phyloP scores from a whole-genome alignment of 768 basidiomycete species.

The Agaricus subrufescens region DNA sequence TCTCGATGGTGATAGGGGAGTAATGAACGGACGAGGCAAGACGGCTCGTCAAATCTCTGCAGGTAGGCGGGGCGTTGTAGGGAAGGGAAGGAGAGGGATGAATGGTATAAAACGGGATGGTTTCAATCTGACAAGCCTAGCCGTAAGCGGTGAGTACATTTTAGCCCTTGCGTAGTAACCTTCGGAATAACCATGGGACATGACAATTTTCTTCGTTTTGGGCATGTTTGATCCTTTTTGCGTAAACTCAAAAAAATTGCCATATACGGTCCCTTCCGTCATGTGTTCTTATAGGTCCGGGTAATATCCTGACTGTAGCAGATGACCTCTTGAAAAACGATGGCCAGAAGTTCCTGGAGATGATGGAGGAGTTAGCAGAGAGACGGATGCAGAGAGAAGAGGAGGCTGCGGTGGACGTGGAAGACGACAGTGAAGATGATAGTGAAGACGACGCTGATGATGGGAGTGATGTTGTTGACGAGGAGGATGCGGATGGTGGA shows the following conservation, averaged over 20 bases:
- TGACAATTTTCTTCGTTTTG: not conserved
- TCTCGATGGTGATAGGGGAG: slow-evolving; percentile 39
- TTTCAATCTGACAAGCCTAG: slow-evolving; percentile 78
- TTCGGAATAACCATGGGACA: slow-evolving; percentile 5
- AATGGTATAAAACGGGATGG: slow-evolving; percentile 42
- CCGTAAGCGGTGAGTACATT: slow-evolving; percentile 62
- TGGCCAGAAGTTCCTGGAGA: slow-evolving; percentile 97
- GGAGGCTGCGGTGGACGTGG: slow-evolving; percentile 39
- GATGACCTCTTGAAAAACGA: slow-evolving; percentile 99
- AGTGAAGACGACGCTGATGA: slow-evolving; percentile 50
- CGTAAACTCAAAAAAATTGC: too few species aligned
- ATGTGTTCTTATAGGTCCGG: slow-evolving; percentile 48
- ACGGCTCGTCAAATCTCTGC: slow-evolving; percentile 13
- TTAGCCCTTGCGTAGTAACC: slow-evolving; percentile 11
- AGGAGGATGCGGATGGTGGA: slow-evolving; percentile 54
- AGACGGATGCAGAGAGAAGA: slow-evolving; percentile 91
- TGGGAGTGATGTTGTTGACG: slow-evolving; percentile 58
- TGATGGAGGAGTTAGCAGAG: slow-evolving; percentile 99
- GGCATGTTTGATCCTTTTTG: slow-evolving; percentile 1
- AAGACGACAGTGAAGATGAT: slow-evolving; percentile 45
- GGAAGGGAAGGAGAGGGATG: slow-evolving; percentile 29
- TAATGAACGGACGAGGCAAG: slow-evolving; percentile 26
- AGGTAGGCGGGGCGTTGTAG: slow-evolving; percentile 16
- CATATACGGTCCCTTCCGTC: too few species aligned
- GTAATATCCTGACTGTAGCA: slow-evolving; percentile 96